phyloP scores from a whole-genome alignment of 352 stramenopile species.

The Halophytophthora polymorphica region DNA sequence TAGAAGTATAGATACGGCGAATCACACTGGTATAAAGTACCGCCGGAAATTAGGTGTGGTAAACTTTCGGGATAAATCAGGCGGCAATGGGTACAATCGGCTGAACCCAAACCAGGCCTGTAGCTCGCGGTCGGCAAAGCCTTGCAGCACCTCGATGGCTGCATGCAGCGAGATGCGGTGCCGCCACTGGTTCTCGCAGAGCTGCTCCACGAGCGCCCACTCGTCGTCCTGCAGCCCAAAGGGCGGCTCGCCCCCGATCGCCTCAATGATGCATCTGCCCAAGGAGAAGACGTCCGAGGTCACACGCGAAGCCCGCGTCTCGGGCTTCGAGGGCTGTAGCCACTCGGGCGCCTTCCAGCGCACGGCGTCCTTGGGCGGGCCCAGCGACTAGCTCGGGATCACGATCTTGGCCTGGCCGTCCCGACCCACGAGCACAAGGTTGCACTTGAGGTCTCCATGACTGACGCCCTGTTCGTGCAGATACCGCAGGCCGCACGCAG shows the following conservation, averaged over 20 bases:
- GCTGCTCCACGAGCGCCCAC: conserved; percentile 3
- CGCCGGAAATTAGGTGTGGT: too few species aligned
- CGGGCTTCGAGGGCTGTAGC: conserved; percentile 1
- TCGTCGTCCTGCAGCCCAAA: conserved; percentile 7
- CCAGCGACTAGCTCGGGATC: conserved; percentile 19
- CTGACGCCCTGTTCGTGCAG: conserved; percentile 54
- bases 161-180: too few species aligned
- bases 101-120: too few species aligned
- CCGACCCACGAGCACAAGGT: conserved; percentile 70
- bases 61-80: too few species aligned
- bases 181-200: neutral
- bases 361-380: conserved; percentile 17
- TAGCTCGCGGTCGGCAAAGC: neutral
- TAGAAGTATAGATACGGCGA: too few species aligned
- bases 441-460: conserved; percentile 82
- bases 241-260: conserved; percentile 6
- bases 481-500: conserved; percentile 48
- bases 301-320: conserved; percentile 3
- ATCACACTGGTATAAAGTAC: too few species aligned
- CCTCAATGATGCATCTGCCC: conserved; percentile 15
- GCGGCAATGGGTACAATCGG: too few species aligned
- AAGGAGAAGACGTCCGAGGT: conserved; percentile 26
- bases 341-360: conserved; percentile 35
- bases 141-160: too few species aligned
- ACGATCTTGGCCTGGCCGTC: conserved; percentile 20